Conservation (phyloP, 192 early-diverging fungal genomes). For the Entomortierella lignicola region DNA sequence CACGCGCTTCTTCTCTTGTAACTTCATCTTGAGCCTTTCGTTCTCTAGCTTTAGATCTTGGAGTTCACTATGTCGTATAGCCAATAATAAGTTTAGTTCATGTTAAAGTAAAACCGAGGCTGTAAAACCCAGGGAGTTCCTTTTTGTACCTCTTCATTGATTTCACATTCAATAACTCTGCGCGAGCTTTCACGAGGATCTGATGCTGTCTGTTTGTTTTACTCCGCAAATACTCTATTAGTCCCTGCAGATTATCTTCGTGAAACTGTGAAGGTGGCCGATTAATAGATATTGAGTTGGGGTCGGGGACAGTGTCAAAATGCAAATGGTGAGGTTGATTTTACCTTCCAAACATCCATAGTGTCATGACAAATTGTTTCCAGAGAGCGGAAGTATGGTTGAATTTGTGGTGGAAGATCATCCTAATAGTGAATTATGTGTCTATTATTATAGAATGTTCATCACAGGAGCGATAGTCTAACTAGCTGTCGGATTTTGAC, state of each 20-base stretch:
- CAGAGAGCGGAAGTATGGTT: constrained; percentile 18
- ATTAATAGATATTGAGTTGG: neutral
- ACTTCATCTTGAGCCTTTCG: constrained; percentile 15
- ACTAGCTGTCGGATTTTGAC: neutral
- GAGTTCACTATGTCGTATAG: no score
- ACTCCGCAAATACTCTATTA: constrained; percentile 19
- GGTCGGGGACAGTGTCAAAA: no score
- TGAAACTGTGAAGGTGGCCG: constrained; percentile 21
- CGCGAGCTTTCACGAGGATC: constrained; percentile 12
- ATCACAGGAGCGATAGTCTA: neutral
- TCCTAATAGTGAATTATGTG: neutral
- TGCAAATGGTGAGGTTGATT: no score
- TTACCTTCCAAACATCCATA: constrained; percentile 39
- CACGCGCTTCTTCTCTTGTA: constrained; percentile 4
- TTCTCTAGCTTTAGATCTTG: constrained; percentile 25
- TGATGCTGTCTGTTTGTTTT: constrained; percentile 32
- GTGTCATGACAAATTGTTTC: constrained; percentile 9
- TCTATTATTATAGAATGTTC: neutral
- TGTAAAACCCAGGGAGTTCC: no score
- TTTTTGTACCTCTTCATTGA: constrained; percentile 23
- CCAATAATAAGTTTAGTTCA: no score
- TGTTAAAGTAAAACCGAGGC: no score
- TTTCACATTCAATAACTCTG: constrained; percentile 25
- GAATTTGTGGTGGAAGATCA: constrained; percentile 20
- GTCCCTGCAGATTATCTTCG: constrained; percentile 21